Evolutionary conservation across 1,139 yeast genomes (phyloP), one percentile per base, ranked within the genome.

Genomic region (Maudiozyma humilis): DNA sequence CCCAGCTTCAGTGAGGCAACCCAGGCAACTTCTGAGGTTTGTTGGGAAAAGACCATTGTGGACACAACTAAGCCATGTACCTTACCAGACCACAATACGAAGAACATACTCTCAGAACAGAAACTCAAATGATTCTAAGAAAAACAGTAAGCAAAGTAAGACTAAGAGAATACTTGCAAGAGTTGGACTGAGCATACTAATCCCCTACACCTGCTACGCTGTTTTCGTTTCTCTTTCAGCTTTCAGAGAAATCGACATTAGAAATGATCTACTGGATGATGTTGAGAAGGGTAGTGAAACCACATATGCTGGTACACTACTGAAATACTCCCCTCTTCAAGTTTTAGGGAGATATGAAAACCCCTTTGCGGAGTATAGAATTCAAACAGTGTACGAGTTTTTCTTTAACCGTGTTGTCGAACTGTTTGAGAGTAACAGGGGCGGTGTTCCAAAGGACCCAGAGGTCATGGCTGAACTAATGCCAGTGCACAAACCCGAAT

Each of bases 351-450:
- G 88, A 59, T 89, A 76, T 64, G 93, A 86, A 44, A 89, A 89
- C 57, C 97, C 97, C 2, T 89, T 89, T 59, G 75, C 75, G n/a
- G 96, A 89, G 58, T 89, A 89, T 60, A 70, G 96, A 40, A 82
- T 89, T 2, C 96, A 88, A 63, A 87, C 96, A 0, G 73, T 87
- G 5, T 84, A 85, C 60, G 96, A 89, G 65, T 89, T 88, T 63
- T 66, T 85, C 31, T 68, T 76, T 37, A 84, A 88, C 47, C 67
- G 96, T 27, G 50, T 86, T 3, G 63, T 79, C 48, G 96, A 88
- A 59, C 60, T 86, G 5, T 73, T 82, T 51, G 86, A 83, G 53
- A 68, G 74, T 33, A 79, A 81, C 42, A 78, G 93, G 19, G 91
- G 86, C 32, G 77, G 79, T 2, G 74, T 83, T 6, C 87, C 85